A percentile compares a stretch with the other conserved stretches of the same genome.
Conservation (phyloP, 2,329 filamentous ascomycete genomes). For the Talaromyces sp. region DNA sequence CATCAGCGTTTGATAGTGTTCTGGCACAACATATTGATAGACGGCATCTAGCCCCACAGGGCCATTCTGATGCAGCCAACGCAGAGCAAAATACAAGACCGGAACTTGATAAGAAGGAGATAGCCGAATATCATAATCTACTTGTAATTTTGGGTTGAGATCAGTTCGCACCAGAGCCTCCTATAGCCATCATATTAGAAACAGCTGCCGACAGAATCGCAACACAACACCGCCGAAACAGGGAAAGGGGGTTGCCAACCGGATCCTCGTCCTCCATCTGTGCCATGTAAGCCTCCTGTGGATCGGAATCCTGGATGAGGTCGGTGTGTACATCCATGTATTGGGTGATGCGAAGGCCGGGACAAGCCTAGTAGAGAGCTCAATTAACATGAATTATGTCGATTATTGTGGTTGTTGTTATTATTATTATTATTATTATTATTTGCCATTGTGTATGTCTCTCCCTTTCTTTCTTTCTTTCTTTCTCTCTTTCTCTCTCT, state of each 20-base stretch:
- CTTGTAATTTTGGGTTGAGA: slow-evolving; percentile 47
- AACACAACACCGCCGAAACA: too few species aligned
- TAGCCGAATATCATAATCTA: slow-evolving; percentile 73
- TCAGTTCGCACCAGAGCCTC: slow-evolving; percentile 46
- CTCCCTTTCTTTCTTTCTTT: too few species aligned
- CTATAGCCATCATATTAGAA: slow-evolving; percentile 24
- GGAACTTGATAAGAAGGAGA: slow-evolving; percentile 76
- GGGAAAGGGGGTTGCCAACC: slow-evolving; percentile 15
- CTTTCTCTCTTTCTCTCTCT: too few species aligned
- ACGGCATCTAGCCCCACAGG: slow-evolving; percentile 67
- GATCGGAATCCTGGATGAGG: slow-evolving; percentile 8
- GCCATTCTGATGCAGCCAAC: slow-evolving; percentile 59
- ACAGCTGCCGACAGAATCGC: too few species aligned
- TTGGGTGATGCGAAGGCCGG: slow-evolving; percentile 35
- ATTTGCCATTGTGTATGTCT: too few species aligned
- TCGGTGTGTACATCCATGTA: slow-evolving; percentile 18
- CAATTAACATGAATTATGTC: too few species aligned
- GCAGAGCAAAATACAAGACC: slow-evolving; percentile 74
- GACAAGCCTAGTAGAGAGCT: slow-evolving; percentile 26
- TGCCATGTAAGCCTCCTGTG: slow-evolving; percentile 7
- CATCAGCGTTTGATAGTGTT: slow-evolving; percentile 64
- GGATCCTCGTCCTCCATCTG: slow-evolving; percentile 35
- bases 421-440: not conserved
- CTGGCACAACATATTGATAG: slow-evolving; percentile 70
- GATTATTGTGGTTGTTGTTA: too few species aligned